Evolutionary conservation across 2,329 filamentous ascomycete genomes (phyloP).

Genomic region (Penicillium brasilianum): DNA sequence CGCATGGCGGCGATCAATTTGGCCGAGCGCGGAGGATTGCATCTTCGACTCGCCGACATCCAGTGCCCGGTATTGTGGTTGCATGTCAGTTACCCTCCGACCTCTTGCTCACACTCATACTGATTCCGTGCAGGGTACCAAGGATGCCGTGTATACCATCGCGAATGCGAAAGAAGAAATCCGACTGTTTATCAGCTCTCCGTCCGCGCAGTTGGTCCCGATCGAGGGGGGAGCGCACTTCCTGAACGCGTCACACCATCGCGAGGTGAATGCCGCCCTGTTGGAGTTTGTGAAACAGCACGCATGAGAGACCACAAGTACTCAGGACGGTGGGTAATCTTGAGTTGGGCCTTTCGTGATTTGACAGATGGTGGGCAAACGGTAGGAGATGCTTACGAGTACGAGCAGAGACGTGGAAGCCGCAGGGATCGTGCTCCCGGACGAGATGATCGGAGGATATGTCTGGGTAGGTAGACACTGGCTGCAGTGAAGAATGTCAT

Average conservation of each 20-base stretch:
- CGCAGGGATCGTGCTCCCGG: no score
- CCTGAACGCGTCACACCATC: constrained; percentile 53
- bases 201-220: constrained; percentile 49
- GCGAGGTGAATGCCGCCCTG: constrained; percentile 45
- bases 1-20: constrained; percentile 59
- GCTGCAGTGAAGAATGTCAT: no score
- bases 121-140: constrained; percentile 20
- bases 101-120: constrained; percentile 27
- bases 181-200: constrained; percentile 51
- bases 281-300: constrained; percentile 29
- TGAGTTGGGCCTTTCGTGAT: background rate
- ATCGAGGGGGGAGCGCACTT: constrained; percentile 58
- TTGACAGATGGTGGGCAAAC: background rate
- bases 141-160: constrained; percentile 24
- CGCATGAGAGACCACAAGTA: background rate
- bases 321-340: background rate
- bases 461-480: no score
- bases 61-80: constrained; percentile 59
- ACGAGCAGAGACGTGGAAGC: no score
- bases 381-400: background rate
- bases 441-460: no score
- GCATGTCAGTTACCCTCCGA: constrained; percentile 42
- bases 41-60: constrained; percentile 53
- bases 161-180: constrained; percentile 43
- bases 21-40: constrained; percentile 55